These are phyloP conservation scores for Macroventuria anomochaeta DNA, from an alignment of 2,329 filamentous ascomycete species.

Conservation along the genomic window DNA sequence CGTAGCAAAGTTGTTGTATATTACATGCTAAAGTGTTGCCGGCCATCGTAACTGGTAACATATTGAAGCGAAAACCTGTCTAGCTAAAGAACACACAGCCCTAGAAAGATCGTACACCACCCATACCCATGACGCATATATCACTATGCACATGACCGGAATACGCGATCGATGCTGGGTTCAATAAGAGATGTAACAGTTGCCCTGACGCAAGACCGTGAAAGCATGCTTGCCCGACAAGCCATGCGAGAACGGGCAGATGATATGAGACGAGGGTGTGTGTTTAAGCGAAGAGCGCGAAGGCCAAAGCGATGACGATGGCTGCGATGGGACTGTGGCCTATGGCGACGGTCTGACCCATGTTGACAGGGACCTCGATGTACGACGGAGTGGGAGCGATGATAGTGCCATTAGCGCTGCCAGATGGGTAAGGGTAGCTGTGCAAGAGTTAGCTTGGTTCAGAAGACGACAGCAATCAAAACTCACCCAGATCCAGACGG, in stretches of 20 bases:
- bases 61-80: conserved; percentile 36
- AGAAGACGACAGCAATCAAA: background rate
- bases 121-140: conserved; percentile 20
- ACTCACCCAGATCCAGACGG: conserved; percentile 40
- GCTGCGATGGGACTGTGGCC: conserved; percentile 36
- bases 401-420: conserved; percentile 33
- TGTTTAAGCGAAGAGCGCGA: conserved; percentile 36
- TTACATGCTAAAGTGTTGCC: conserved; percentile 32
- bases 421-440: conserved; percentile 27
- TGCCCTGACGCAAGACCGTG: conserved; percentile 21
- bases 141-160: conserved; percentile 30
- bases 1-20: conserved; percentile 32
- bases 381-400: conserved; percentile 33
- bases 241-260: background rate
- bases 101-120: conserved; percentile 28
- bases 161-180: conserved; percentile 26
- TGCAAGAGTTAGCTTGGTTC: conserved; percentile 2
- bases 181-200: conserved; percentile 28
- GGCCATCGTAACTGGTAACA: conserved; percentile 39
- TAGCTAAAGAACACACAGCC: conserved; percentile 32
- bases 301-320: conserved; percentile 35
- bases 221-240: conserved; percentile 18
- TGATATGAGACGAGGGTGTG: background rate
- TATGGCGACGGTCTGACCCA: conserved; percentile 28
- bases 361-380: conserved; percentile 33